phyloP scores from a whole-genome alignment of 108 stramenopile species.

The Pseudonitzschia pungens region DNA sequence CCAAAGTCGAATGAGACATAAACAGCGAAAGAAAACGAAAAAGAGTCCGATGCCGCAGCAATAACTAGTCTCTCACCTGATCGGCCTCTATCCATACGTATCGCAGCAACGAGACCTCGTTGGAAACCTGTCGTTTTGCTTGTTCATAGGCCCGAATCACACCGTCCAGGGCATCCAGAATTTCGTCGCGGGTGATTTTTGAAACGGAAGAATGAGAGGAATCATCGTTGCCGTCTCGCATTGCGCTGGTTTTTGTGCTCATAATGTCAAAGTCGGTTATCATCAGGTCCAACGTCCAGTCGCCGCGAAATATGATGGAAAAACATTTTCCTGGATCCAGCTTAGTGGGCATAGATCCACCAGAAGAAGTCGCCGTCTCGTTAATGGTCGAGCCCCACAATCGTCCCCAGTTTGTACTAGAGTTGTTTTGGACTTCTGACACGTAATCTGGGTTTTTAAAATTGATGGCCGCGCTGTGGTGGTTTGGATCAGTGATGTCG shows the following conservation, averaged over 20 bases:
- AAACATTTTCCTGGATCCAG: conserved; percentile 65
- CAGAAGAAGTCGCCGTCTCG: background rate
- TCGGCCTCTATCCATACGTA: conserved; percentile 76
- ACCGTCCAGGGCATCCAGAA: conserved; percentile 62
- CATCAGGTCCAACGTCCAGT: conserved; percentile 78
- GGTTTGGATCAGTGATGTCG: background rate
- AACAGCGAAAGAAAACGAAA: conserved; percentile 13
- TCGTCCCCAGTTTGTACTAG: background rate
- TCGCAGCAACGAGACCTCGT: conserved; percentile 77
- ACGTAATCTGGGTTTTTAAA: background rate
- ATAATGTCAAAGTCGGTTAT: conserved; percentile 32
- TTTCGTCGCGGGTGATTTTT: conserved; percentile 52
- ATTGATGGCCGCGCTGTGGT: background rate
- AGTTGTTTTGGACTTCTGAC: background rate
- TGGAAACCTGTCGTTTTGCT: conserved; percentile 66
- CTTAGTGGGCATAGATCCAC: background rate
- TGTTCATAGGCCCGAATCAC: conserved; percentile 57
- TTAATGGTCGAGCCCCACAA: background rate
- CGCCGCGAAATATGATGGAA: conserved; percentile 80
- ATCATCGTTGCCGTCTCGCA: background rate
- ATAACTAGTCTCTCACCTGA: conserved; percentile 36
- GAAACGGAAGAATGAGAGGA: background rate
- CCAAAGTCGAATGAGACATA: background rate
- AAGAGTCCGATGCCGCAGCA: conserved; percentile 32
- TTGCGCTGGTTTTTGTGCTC: background rate